A percentile compares a stretch with the other conserved stretches of the same genome.
These are phyloP conservation scores for Pleurotus tuoliensis DNA, from an alignment of 768 basidiomycete genomes.

Conservation along the genomic window DNA sequence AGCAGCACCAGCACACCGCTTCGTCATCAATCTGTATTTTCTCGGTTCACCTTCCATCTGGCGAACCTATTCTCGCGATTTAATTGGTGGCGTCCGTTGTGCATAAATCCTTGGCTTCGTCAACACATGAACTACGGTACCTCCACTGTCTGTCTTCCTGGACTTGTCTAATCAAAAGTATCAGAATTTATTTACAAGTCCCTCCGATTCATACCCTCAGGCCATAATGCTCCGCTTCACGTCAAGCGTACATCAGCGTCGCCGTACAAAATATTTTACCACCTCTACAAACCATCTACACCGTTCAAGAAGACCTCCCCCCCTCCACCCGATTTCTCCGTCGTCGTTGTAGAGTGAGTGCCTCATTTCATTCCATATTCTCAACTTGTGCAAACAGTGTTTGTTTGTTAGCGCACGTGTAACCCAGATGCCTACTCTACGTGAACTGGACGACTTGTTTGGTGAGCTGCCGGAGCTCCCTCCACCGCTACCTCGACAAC, in stretches of 20 bases:
- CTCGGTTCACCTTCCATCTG: slow-evolving; percentile 20
- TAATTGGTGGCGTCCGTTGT: slow-evolving; percentile 69
- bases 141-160: slow-evolving; percentile 15
- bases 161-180: neutral
- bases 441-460: slow-evolving; percentile 75
- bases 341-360: slow-evolving; percentile 83
- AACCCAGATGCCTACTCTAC: slow-evolving; percentile 76
- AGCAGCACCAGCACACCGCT: slow-evolving; percentile 12
- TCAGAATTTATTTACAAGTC: slow-evolving; percentile 65
- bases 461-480: slow-evolving; percentile 65
- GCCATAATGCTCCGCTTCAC: slow-evolving; percentile 49
- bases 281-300: slow-evolving; percentile 89
- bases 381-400: neutral
- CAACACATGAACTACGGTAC: slow-evolving; percentile 51
- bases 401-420: slow-evolving; percentile 61
- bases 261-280: slow-evolving; percentile 82
- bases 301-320: slow-evolving; percentile 76
- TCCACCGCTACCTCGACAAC: slow-evolving; percentile 48
- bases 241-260: slow-evolving; percentile 27
- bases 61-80: slow-evolving; percentile 30
- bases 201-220: slow-evolving; percentile 69
- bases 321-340: slow-evolving; percentile 77
- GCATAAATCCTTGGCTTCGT: slow-evolving; percentile 41
- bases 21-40: slow-evolving; percentile 29
- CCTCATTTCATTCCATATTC: neutral